Percentiles rank a stretch among this genome's conserved stretches.
These are phyloP conservation scores for Solanum ossicruentum DNA, from an alignment of 257 asterid species.

Conservation along the genomic window DNA sequence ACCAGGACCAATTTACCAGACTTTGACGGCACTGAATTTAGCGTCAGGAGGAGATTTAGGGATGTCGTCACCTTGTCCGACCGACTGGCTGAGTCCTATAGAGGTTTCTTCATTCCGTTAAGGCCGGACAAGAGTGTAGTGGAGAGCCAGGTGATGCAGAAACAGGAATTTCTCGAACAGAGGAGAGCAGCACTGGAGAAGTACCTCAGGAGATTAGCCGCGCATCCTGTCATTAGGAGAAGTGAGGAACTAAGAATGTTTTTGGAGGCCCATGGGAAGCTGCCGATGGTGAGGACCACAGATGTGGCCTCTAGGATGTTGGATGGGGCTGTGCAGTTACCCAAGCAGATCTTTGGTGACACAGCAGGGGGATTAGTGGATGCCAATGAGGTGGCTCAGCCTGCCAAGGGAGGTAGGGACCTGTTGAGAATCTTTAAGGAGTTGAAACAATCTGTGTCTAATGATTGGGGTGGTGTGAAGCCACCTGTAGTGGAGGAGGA, in stretches of 20 bases:
- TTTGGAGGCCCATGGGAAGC: conserved; percentile 35
- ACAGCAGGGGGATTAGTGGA: conserved; percentile 21
- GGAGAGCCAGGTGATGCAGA: conserved; percentile 94
- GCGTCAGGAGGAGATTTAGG: conserved; percentile 80
- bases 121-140: conserved; percentile 95
- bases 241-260: conserved; percentile 75
- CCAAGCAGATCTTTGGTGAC: conserved; percentile 45
- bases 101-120: conserved; percentile 74
- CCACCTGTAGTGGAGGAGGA: conserved; percentile 74
- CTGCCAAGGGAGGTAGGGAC: conserved; percentile 75
- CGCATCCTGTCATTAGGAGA: conserved; percentile 50
- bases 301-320: conserved; percentile 61
- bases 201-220: conserved; percentile 58
- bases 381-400: conserved; percentile 41
- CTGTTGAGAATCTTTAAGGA: conserved; percentile 69
- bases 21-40: conserved; percentile 54
- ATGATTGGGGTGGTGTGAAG: conserved; percentile 85
- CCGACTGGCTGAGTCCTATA: conserved; percentile 53
- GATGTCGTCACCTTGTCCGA: conserved; percentile 77
- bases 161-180: conserved; percentile 76
- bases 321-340: conserved; percentile 55
- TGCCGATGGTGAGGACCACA: conserved; percentile 35
- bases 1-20: conserved; percentile 67
- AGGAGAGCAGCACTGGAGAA: conserved; percentile 80
- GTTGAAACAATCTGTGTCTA: conserved; percentile 74